phyloP scores from a whole-genome alignment of 2,329 filamentous ascomycete species.

The Xylaria sp. region DNA sequence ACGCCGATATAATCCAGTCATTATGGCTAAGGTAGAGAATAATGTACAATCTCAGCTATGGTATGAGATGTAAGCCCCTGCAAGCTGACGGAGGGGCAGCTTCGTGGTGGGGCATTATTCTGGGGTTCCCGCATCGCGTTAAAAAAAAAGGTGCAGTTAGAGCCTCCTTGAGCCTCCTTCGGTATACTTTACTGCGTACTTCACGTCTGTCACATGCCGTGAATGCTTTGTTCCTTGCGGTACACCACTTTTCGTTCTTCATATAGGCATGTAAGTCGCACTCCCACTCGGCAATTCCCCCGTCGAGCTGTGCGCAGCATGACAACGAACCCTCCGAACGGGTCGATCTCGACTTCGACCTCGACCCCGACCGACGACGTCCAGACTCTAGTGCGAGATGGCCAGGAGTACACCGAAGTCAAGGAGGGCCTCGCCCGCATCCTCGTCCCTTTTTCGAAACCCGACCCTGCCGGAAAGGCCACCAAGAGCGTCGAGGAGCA shows the following conservation, averaged over 20 bases:
- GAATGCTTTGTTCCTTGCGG: constrained; percentile 17
- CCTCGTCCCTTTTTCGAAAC: constrained; percentile 56
- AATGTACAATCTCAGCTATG: not conserved
- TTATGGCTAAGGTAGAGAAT: not conserved
- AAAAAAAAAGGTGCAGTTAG: constrained; percentile 1
- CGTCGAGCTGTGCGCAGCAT: constrained; percentile 43
- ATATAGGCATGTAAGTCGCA: constrained; percentile 40
- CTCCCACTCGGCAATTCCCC: constrained; percentile 20
- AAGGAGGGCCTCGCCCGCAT: constrained; percentile 68
- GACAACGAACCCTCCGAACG: constrained; percentile 38
- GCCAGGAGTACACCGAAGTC: constrained; percentile 61
- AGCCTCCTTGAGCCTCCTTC: not conserved
- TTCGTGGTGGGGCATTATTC: constrained; percentile 8
- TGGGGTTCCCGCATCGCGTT: not conserved
- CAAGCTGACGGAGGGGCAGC: not conserved
- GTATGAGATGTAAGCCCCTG: not conserved
- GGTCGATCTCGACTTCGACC: constrained; percentile 37
- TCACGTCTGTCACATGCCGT: not conserved
- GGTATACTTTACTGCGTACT: too few relatives aligned
- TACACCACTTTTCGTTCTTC: constrained; percentile 1
- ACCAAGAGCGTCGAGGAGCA: constrained; percentile 65
- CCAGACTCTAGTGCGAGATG: constrained; percentile 53
- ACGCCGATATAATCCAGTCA: not conserved
- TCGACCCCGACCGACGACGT: constrained; percentile 46
- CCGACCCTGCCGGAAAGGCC: constrained; percentile 50